Conservation (phyloP, 768 basidiomycete species). For the Piloderma croceum region DNA sequence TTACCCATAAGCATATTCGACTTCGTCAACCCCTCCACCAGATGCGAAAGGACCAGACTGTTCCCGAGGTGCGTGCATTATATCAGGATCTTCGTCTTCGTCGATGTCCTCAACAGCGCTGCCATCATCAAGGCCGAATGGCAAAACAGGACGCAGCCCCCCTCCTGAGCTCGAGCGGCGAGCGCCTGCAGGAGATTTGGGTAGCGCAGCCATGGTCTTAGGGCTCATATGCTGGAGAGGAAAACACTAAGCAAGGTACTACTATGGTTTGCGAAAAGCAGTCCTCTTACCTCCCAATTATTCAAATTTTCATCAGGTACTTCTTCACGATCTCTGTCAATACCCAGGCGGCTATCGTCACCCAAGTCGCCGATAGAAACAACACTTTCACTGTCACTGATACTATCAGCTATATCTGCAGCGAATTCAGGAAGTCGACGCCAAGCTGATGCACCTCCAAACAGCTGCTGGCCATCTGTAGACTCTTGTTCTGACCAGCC, state of each 20-base stretch:
- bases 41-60: conserved; percentile 64
- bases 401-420: conserved; percentile 76
- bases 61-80: conserved; percentile 75
- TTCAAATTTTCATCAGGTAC: conserved; percentile 77
- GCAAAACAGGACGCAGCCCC: conserved; percentile 76
- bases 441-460: conserved; percentile 62
- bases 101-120: conserved; percentile 69
- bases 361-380: conserved; percentile 85
- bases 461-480: conserved; percentile 33
- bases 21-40: conserved; percentile 83
- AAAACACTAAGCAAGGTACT: conserved; percentile 5
- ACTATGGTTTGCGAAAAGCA: conserved; percentile 2
- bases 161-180: conserved; percentile 81
- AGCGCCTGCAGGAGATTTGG: conserved; percentile 81
- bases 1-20: conserved; percentile 83
- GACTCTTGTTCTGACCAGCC: conserved; percentile 62
- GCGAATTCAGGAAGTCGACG: conserved; percentile 75
- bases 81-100: conserved; percentile 65
- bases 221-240: conserved; percentile 84
- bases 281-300: conserved; percentile 83
- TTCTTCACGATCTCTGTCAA: conserved; percentile 55
- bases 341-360: conserved; percentile 67
- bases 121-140: conserved; percentile 71
- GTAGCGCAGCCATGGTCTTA: conserved; percentile 87
- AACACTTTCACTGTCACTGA: conserved; percentile 93